Base-by-base conservation (phyloP, 805 yeast species). In the Clavispora santaluciae region DNA sequence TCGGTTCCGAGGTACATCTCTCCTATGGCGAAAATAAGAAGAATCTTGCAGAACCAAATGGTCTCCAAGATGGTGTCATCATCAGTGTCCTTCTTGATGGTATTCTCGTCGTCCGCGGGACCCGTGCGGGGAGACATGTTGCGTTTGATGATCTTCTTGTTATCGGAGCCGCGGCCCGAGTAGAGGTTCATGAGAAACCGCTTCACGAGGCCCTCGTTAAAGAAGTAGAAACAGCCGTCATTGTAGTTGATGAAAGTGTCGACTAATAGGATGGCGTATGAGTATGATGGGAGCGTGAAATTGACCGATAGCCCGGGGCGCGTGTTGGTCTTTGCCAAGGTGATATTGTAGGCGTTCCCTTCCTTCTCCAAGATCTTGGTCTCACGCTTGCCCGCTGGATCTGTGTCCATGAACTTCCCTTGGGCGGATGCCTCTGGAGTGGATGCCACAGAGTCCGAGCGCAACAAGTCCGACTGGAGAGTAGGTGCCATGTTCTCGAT, bases 1-100 rank as follows among this genome's bases (percentile, higher is more conserved):
- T 84, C 83, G 0, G 88, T 82, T 1, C 91, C 91, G 26, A 84
- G 60, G 53, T 85, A 85, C 86, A 85, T 83, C 56, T 85, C 95
- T 13, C 95, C 93, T 36, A 79, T 74, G 4, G 91, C 87, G 58
- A 85, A 84, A 18, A 85, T 81, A 39, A 85, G 60, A 17, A 85
- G 56, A 5, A 83, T 75, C 57, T 85, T 85, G 63, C 91, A 83
- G 52, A 83, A 83, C 88, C 90, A 85, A 35, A 85, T 83, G 0
- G 89, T 80, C 56, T 84, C 88, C 40, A 83, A 65, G 22, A 82
- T 76, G 5, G 85, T 74, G 46, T 82, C 79, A 43, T 68, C 73
- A 36, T 69, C 73, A 1, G 66, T 51, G 43, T 68, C 73, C 42
- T 66, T 65, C 44, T 68, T 68, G 21, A 67, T 68, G n/a, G 66